Evolutionary conservation across 208 protist species (phyloP).

Genomic region (Trypanosoma cruzi): DNA sequence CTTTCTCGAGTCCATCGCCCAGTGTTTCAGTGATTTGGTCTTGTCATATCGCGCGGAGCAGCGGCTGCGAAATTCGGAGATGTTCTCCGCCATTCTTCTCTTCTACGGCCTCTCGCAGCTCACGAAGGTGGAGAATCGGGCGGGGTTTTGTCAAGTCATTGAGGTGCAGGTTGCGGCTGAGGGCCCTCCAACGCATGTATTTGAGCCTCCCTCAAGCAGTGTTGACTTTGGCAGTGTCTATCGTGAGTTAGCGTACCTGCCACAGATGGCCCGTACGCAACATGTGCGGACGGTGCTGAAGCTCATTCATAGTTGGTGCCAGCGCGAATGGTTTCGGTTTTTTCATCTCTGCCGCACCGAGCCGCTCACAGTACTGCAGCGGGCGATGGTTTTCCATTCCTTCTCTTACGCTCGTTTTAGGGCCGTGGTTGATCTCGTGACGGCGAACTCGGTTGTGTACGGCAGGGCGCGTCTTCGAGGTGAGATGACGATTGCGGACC

Average conservation of each 20-base stretch:
- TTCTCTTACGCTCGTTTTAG: slow-evolving; percentile 87
- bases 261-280: slow-evolving; percentile 56
- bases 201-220: slow-evolving; percentile 54
- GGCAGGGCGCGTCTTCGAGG: slow-evolving; percentile 55
- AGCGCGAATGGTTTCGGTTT: slow-evolving; percentile 79
- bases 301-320: slow-evolving; percentile 71
- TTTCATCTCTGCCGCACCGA: slow-evolving; percentile 54
- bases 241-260: slow-evolving; percentile 69
- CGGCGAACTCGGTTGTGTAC: slow-evolving; percentile 71
- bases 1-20: slow-evolving; percentile 85
- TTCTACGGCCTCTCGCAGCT: slow-evolving; percentile 82
- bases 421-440: slow-evolving; percentile 75
- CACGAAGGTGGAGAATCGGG: slow-evolving; percentile 73
- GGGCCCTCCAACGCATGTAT: slow-evolving; percentile 30
- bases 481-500: slow-evolving; percentile 33
- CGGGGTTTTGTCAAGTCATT: slow-evolving; percentile 58
- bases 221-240: slow-evolving; percentile 79
- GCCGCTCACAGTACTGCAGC: slow-evolving; percentile 66
- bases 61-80: slow-evolving; percentile 64
- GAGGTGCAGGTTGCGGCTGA: slow-evolving; percentile 21
- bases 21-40: slow-evolving; percentile 85
- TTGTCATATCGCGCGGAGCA: slow-evolving; percentile 73
- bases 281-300: slow-evolving; percentile 54
- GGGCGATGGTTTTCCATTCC: slow-evolving; percentile 75
- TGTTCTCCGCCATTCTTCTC: slow-evolving; percentile 78